Evolutionary conservation across 2,329 filamentous ascomycete genomes (phyloP).

Genomic region (Fragosphaeria purpurea): DNA sequence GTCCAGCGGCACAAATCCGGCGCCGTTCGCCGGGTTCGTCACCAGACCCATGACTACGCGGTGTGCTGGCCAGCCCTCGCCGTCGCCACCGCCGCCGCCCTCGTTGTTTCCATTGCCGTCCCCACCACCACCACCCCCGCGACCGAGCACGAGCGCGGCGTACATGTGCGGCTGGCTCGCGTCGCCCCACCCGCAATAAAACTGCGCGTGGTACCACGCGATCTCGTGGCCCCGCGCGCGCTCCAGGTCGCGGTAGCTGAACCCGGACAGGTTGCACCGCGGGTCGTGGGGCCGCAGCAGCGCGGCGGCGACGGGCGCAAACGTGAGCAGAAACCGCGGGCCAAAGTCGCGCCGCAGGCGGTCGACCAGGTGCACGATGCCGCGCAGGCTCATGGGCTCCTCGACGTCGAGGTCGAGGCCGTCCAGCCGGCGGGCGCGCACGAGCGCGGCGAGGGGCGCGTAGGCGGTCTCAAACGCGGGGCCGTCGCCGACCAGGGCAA

Average conservation of each 20-base stretch:
- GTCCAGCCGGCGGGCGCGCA: slow-evolving; percentile 48
- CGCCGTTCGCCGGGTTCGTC: slow-evolving; percentile 63
- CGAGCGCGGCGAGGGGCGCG: slow-evolving; percentile 48
- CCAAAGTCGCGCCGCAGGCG: slow-evolving; percentile 57
- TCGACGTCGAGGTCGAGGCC: slow-evolving; percentile 68
- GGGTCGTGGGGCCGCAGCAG: slow-evolving; percentile 45
- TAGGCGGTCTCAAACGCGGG: slow-evolving; percentile 62
- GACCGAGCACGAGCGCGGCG: slow-evolving; percentile 47
- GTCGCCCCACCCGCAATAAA: slow-evolving; percentile 76
- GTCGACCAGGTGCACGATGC: slow-evolving; percentile 54
- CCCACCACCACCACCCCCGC: slow-evolving; percentile 41
- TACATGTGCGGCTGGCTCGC: slow-evolving; percentile 41
- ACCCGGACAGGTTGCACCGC: slow-evolving; percentile 61
- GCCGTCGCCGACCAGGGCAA: slow-evolving; percentile 21
- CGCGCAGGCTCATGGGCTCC: slow-evolving; percentile 56
- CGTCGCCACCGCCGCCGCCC: slow-evolving; percentile 51
- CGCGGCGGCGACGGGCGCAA: slow-evolving; percentile 69
- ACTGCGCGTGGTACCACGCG: slow-evolving; percentile 74
- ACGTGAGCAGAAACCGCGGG: slow-evolving; percentile 57
- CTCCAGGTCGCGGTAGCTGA: slow-evolving; percentile 64
- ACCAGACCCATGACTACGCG: slow-evolving; percentile 67
- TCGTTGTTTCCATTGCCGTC: no score
- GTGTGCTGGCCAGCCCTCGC: slow-evolving; percentile 51
- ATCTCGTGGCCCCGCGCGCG: slow-evolving; percentile 52
- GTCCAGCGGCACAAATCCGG: slow-evolving; percentile 51